Percentiles rank a stretch among this genome's conserved stretches.
Conservation (phyloP, 2,329 filamentous ascomycete species). For the Proliferodiscus dingleyae region DNA sequence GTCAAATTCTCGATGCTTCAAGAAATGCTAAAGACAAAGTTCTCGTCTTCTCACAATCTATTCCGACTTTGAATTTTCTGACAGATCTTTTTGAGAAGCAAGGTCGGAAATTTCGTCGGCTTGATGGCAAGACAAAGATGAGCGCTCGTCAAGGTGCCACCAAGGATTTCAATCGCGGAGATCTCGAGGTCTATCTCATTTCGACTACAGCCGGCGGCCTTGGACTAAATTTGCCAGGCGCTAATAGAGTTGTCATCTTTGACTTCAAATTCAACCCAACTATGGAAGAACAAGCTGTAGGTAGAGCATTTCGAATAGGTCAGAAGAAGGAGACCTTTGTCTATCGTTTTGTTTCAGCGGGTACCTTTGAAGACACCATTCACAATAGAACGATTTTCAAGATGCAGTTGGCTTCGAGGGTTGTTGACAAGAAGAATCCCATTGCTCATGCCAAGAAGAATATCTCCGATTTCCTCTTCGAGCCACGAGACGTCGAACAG, state of each 20-base stretch:
- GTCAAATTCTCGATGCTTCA: conserved; percentile 64
- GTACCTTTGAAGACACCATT: conserved; percentile 72
- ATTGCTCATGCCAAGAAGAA: conserved; percentile 58
- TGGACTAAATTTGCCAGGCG: conserved; percentile 77
- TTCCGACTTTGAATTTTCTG: conserved; percentile 66
- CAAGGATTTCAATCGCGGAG: conserved; percentile 62
- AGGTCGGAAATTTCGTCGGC: conserved; percentile 46
- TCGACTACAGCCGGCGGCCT: conserved; percentile 79
- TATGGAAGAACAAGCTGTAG: conserved; percentile 81
- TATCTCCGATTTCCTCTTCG: conserved; percentile 51
- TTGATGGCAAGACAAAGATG: conserved; percentile 60
- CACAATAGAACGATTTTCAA: conserved; percentile 78
- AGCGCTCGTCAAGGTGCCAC: conserved; percentile 55
- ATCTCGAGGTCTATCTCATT: conserved; percentile 65
- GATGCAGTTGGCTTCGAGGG: conserved; percentile 68
- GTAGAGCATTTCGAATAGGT: conserved; percentile 78
- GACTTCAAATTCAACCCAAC: conserved; percentile 79
- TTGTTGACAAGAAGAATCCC: conserved; percentile 79
- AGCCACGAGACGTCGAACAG: conserved; percentile 47
- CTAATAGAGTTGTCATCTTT: conserved; percentile 81
- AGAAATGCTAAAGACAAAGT: conserved; percentile 63
- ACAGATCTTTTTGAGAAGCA: conserved; percentile 48
- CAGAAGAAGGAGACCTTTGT: conserved; percentile 78
- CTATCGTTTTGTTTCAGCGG: conserved; percentile 73
- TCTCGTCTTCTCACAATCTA: conserved; percentile 73